Conservation (phyloP, 257 asterid genomes). For the Ocimum tenuiflorum region DNA sequence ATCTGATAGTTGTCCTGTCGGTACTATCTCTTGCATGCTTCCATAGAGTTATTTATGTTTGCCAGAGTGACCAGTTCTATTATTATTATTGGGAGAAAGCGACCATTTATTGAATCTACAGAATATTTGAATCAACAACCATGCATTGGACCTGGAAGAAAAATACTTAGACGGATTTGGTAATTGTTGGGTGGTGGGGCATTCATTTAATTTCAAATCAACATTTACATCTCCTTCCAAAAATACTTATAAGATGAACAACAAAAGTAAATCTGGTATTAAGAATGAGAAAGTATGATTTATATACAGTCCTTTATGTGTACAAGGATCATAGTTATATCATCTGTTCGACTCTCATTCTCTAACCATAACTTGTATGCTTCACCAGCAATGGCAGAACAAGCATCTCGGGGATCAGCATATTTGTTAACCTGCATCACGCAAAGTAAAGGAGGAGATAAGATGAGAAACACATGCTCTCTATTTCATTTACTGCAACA, state of each 20-base stretch:
- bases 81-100: too few relatives aligned
- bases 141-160: slow-evolving; percentile 26
- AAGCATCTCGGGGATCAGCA: slow-evolving; percentile 74
- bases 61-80: too few relatives aligned
- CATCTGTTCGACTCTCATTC: slow-evolving; percentile 89
- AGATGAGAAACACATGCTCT: too few relatives aligned
- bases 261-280: slow-evolving; percentile 19
- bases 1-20: neutral
- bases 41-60: neutral
- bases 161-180: neutral
- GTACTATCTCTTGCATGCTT: neutral
- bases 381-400: slow-evolving; percentile 74
- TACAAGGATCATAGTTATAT: slow-evolving; percentile 82
- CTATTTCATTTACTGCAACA: too few relatives aligned
- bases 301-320: slow-evolving; percentile 63
- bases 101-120: neutral
- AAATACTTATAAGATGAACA: slow-evolving; percentile 7
- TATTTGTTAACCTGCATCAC: slow-evolving; percentile 51
- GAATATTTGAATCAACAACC: slow-evolving; percentile 13
- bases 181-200: neutral
- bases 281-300: slow-evolving; percentile 34
- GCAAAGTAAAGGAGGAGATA: neutral
- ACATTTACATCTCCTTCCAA: slow-evolving; percentile 14
- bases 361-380: slow-evolving; percentile 87
- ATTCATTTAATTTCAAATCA: neutral